Base-by-base conservation (phyloP, 805 yeast genomes). In the Candida glaebosa region DNA sequence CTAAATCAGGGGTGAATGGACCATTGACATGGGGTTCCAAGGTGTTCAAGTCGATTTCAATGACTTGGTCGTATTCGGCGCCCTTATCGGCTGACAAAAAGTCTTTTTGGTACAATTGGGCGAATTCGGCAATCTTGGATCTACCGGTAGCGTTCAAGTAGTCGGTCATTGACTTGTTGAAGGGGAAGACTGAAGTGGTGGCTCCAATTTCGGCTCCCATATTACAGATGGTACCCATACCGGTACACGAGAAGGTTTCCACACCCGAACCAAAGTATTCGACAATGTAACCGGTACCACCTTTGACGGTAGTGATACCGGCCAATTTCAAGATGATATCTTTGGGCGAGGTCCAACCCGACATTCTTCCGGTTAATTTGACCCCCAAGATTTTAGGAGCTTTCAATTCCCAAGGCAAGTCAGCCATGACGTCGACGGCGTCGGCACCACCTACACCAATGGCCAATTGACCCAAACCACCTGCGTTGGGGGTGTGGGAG, bases 171-270 rank as follows among this genome's bases (percentile, higher is more conserved):
- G 91, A 84, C 60, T 82, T 79, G 76, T 87, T 89, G 87, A 78
- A 89, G 65, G 98, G 98, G 95, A 90, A 90, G 47, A 87, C 87
- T 37, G 97, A 90, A 43, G 98, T 90, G 49, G 98, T 90, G 47
- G 97, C 97, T 73, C 98, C 98, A 55, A 90, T 89, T 73, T 90
- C 98, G 53, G 98, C 98, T 77, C 98, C 98, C 98, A 90, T 90
- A 71, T 90, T 90, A 79, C 98, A 90, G 72, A 90, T 90, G 57
- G 98, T 90, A 65, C 95, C 98, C 98, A 90, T 90, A 79, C 98
- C 98, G 39, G 98, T 91, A 71, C 96, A 88, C 38, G 96, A 86
- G 67, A 90, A 83, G 45, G 91, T 78, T 58, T 84, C 79, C 42
- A 90, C 90, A 78, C 98, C 98, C 41, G 83, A 89, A 67, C 98